These are phyloP conservation scores for Adansonia rubrostipa DNA, from an alignment of 441 rosid genomes.

Conservation along the genomic window DNA sequence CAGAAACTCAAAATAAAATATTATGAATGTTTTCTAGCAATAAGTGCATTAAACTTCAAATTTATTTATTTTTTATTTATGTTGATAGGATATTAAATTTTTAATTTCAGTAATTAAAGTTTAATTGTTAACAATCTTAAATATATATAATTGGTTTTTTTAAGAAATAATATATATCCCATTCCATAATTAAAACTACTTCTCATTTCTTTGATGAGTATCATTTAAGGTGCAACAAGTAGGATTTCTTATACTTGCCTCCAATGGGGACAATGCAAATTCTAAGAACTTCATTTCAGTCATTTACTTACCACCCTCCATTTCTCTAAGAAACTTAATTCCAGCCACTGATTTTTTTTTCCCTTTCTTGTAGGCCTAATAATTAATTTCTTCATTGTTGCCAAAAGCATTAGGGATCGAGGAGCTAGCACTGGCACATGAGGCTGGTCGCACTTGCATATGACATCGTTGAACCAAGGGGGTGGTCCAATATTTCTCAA, in stretches of 20 bases:
- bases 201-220: not conserved
- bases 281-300: not conserved
- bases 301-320: conserved; percentile 7
- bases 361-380: conserved; percentile 4
- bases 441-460: conserved; percentile 11
- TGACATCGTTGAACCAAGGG: conserved; percentile 17
- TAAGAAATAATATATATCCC: too few relatives aligned
- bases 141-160: too few relatives aligned
- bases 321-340: not conserved
- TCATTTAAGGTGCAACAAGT: not conserved
- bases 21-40: too few relatives aligned
- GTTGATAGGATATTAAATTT: too few relatives aligned
- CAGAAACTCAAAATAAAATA: too few relatives aligned
- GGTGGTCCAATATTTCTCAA: conserved; percentile 35
- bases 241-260: not conserved
- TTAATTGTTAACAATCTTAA: too few relatives aligned
- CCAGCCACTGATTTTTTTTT: conserved; percentile 17
- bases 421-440: conserved; percentile 21
- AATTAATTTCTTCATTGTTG: not conserved
- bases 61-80: too few relatives aligned
- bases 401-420: not conserved
- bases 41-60: too few relatives aligned
- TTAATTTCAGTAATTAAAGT: too few relatives aligned
- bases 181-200: too few relatives aligned
- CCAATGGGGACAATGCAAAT: not conserved